These are phyloP conservation scores for Cornus suecica DNA, from an alignment of 148 eudicot species.

Conservation along the genomic window DNA sequence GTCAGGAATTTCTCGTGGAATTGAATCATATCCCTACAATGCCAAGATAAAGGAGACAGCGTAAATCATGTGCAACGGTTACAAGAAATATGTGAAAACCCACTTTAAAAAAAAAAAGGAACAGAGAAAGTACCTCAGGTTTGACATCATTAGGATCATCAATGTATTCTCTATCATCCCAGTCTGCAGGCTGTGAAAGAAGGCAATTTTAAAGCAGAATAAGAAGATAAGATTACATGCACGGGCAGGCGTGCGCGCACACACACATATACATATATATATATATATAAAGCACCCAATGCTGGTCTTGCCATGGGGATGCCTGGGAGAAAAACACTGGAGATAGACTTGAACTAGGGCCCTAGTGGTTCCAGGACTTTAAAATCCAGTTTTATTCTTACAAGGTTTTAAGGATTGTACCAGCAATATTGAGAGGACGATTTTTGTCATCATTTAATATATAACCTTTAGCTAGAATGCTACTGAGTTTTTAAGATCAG, in stretches of 20 bases:
- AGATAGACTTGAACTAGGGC: too few relatives aligned
- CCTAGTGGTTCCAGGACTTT: too few relatives aligned
- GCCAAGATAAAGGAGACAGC: conserved; percentile 7
- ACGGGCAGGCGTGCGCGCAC: too few relatives aligned
- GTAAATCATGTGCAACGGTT: background rate
- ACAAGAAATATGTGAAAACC: background rate
- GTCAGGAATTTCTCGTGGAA: conserved; percentile 86
- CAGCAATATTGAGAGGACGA: background rate
- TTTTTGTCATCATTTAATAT: background rate
- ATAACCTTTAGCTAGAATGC: background rate
- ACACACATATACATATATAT: too few relatives aligned
- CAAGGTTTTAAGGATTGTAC: too few relatives aligned
- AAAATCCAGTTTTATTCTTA: too few relatives aligned
- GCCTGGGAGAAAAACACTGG: too few relatives aligned
- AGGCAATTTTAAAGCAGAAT: conserved; percentile 6
- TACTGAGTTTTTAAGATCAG: conserved; percentile 6
- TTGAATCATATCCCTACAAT: conserved; percentile 89
- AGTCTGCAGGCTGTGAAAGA: conserved; percentile 75
- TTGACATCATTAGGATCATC: conserved; percentile 74
- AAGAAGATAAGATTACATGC: background rate
- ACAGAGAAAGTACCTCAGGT: conserved; percentile 62
- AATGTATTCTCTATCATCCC: conserved; percentile 93
- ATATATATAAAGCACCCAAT: too few relatives aligned
- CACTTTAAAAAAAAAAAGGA: background rate
- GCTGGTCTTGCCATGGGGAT: too few relatives aligned